Base-by-base conservation (phyloP, 805 yeast species). In the Debaryomyces maramus region DNA sequence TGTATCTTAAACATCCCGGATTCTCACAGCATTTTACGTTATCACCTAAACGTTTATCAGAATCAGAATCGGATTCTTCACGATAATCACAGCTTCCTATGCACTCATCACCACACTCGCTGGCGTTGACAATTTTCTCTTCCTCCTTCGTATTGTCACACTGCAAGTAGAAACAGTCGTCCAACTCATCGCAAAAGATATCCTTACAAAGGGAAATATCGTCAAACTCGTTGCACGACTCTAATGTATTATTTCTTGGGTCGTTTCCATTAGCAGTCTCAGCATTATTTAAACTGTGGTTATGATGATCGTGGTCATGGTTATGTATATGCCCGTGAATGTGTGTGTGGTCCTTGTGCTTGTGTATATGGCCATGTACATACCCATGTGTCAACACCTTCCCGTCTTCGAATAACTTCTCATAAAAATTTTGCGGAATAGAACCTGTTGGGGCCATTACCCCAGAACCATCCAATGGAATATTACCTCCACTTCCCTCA, bases 241-340 rank as follows among this genome's bases (percentile, higher is more conserved):
- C 40, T 31, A 17, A 16, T 6, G 19, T 22, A 8, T 32, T 38
- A 10, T n/a, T 30, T 7, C 26, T 19, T 30, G 6, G 39, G 16
- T 16, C 10, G 18, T 30, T 13, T n/a, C 27, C 18, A 7, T 6
- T 19, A 15, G 38, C 23, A 10, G 22, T 29, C 5, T 14, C 17
- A 6, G 11, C 27, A 6, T 32, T 22, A 27, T 34, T 31, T 14
- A 22, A 43, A 13, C 19, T 36, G 18, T 33, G 44, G 13, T 39
- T 40, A 14, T 27, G 41, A 13, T 51, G 51, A 30, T 47, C 54
- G 35, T 67, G 70, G 38, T 65, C 72, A 39, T 68, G 73, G 45
- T 68, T 77, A 51, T 80, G 86, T 21, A 80, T 75, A 52, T 80
- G 86, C n/a, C 86, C 86, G 52, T 80, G 85, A 24, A 80, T 78